Evolutionary conservation across 192 early-diverging fungal genomes (phyloP).

Genomic region (Podila epicladia): DNA sequence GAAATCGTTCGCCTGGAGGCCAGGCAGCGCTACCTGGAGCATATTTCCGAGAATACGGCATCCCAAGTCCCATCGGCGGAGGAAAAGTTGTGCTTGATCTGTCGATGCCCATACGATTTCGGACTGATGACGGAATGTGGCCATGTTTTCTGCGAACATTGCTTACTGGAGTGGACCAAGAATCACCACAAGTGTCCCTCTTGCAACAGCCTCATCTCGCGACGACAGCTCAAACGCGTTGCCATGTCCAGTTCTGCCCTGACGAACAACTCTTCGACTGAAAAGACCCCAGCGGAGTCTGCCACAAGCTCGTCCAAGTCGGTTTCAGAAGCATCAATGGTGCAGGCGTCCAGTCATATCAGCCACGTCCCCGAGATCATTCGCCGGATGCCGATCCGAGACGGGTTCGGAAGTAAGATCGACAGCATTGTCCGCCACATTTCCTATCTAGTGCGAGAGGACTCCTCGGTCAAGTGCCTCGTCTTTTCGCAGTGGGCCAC

Average conservation of each 20-base stretch:
- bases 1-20: slow-evolving; percentile 19
- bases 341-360: neutral
- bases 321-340: neutral
- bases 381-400: slow-evolving; percentile 10
- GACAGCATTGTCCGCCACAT: slow-evolving; percentile 57
- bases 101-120: slow-evolving; percentile 31
- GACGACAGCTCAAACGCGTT: slow-evolving; percentile 12
- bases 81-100: slow-evolving; percentile 34
- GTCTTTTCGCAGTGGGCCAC: slow-evolving; percentile 58
- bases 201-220: slow-evolving; percentile 32
- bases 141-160: slow-evolving; percentile 49
- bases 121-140: slow-evolving; percentile 46
- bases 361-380: slow-evolving; percentile 23
- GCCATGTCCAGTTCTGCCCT: slow-evolving; percentile 4
- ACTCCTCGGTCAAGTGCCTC: slow-evolving; percentile 41
- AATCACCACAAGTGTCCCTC: slow-evolving; percentile 39
- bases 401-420: slow-evolving; percentile 50
- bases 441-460: slow-evolving; percentile 31
- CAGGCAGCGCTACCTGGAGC: slow-evolving; percentile 41
- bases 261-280: neutral
- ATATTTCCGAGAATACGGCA: slow-evolving; percentile 6
- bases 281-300: neutral
- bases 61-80: slow-evolving; percentile 13
- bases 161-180: slow-evolving; percentile 42
- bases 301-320: neutral